Percentiles rank a stretch among this genome's conserved stretches.
These are phyloP conservation scores for Tetrapisispora arboricola DNA, from an alignment of 805 yeast species.

Conservation along the genomic window DNA sequence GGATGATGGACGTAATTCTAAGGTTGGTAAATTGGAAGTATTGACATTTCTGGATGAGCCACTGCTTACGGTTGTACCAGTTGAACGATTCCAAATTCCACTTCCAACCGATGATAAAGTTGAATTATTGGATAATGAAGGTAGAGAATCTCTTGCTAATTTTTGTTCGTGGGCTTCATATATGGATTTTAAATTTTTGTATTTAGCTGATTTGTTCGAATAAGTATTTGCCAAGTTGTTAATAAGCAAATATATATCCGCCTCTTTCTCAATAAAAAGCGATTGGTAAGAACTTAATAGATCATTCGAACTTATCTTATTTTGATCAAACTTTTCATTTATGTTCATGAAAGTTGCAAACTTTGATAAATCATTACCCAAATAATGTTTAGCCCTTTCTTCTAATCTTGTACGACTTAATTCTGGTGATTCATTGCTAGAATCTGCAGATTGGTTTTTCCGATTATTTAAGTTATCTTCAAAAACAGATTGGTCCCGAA, in stretches of 20 bases:
- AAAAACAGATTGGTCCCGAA: constrained; percentile 9
- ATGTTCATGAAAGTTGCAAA: constrained; percentile 40
- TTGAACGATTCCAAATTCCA: constrained; percentile 26
- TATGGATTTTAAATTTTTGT: constrained; percentile 30
- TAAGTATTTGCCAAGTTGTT: constrained; percentile 52
- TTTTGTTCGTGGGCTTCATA: constrained; percentile 23
- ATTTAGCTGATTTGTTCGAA: constrained; percentile 36
- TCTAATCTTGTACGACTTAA: constrained; percentile 55
- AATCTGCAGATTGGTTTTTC: not conserved
- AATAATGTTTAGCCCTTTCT: constrained; percentile 76
- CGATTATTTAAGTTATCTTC: not conserved
- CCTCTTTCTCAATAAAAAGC: constrained; percentile 36
- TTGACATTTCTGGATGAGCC: not conserved
- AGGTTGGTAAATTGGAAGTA: constrained; percentile 25
- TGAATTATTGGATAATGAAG: constrained; percentile 17
- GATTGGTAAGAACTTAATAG: constrained; percentile 37
- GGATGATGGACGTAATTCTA: constrained; percentile 14
- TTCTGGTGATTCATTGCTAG: constrained; percentile 27
- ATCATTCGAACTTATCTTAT: constrained; percentile 38
- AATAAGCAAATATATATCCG: constrained; percentile 48
- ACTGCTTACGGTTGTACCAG: constrained; percentile 5
- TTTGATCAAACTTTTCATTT: constrained; percentile 39
- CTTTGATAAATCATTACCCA: constrained; percentile 41
- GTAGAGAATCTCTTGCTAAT: constrained; percentile 17
- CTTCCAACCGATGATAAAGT: constrained; percentile 12